Percentiles rank a stretch among this genome's conserved stretches.
phyloP scores from a whole-genome alignment of 352 stramenopile genomes.

The Pythium aquatile region DNA sequence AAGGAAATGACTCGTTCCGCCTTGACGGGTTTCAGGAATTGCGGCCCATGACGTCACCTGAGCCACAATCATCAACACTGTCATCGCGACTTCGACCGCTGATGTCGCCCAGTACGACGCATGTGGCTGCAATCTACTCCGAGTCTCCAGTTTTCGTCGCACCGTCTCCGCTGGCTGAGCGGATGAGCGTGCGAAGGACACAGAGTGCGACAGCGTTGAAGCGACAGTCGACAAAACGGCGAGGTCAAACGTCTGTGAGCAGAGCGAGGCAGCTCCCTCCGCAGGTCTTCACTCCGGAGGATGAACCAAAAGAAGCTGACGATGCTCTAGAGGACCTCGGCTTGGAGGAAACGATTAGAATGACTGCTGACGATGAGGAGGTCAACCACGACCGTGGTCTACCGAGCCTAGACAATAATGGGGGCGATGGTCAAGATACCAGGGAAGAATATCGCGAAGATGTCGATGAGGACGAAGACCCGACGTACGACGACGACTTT shows the following conservation, averaged over 20 bases:
- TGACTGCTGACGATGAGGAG: neutral
- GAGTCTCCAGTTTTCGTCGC: conserved; percentile 41
- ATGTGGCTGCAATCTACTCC: conserved; percentile 33
- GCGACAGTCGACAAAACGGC: neutral
- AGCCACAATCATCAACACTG: neutral
- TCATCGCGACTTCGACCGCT: neutral
- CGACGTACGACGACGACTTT: neutral
- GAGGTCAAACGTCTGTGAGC: neutral
- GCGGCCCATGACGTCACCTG: conserved; percentile 15
- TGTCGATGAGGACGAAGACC: neutral
- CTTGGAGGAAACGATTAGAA: neutral
- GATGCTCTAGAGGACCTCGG: neutral
- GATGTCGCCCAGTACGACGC: conserved; percentile 1
- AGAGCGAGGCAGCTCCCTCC: neutral
- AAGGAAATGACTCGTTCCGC: neutral
- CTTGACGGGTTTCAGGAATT: neutral
- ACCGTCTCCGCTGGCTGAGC: conserved; percentile 43
- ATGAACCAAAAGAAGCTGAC: neutral
- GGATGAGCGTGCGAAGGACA: conserved; percentile 23
- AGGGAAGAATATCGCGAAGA: neutral
- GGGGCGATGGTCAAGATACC: neutral
- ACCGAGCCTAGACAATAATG: neutral
- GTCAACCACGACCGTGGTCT: neutral
- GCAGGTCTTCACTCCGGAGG: neutral
- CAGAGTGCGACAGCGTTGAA: conserved; percentile 5